Conservation (phyloP, 768 basidiomycete species). For the Leccinum ochraceum region DNA sequence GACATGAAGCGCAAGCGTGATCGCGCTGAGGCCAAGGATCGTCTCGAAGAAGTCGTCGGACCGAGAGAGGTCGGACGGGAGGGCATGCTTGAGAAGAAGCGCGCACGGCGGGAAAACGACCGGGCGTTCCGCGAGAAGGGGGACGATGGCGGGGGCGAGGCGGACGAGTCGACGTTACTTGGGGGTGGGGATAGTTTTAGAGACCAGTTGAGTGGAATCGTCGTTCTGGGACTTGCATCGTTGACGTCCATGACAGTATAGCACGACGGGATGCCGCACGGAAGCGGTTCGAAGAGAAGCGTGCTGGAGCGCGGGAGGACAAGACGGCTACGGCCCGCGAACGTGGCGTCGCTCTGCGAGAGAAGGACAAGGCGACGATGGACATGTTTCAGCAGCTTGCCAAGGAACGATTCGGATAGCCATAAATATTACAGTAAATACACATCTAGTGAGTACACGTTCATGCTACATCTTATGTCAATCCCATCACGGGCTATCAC, state of each 20-base stretch:
- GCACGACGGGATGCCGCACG: slow-evolving; percentile 74
- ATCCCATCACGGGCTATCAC: neutral
- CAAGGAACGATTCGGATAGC: slow-evolving; percentile 81
- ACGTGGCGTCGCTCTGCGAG: slow-evolving; percentile 58
- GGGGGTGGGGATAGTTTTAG: slow-evolving; percentile 84
- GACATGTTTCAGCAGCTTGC: slow-evolving; percentile 94
- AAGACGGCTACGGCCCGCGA: slow-evolving; percentile 55
- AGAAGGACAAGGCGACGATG: slow-evolving; percentile 92
- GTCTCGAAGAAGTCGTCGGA: slow-evolving; percentile 74
- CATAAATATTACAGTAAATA: neutral
- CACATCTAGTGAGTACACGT: slow-evolving; percentile 17
- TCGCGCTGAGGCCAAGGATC: slow-evolving; percentile 62
- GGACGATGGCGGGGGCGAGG: slow-evolving; percentile 70
- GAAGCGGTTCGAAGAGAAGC: slow-evolving; percentile 58
- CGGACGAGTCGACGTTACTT: slow-evolving; percentile 76
- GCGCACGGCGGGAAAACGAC: slow-evolving; percentile 70
- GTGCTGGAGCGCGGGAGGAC: slow-evolving; percentile 43
- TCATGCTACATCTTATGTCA: neutral
- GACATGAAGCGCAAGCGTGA: slow-evolving; percentile 66
- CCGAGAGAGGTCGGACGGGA: slow-evolving; percentile 83
- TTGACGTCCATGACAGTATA: slow-evolving; percentile 48
- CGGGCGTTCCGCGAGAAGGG: slow-evolving; percentile 66
- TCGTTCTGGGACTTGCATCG: neutral
- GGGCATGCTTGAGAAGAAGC: slow-evolving; percentile 85
- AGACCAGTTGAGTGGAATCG: slow-evolving; percentile 51